phyloP scores from a whole-genome alignment of 2,329 filamentous ascomycete genomes.

The Cytospora mali region DNA sequence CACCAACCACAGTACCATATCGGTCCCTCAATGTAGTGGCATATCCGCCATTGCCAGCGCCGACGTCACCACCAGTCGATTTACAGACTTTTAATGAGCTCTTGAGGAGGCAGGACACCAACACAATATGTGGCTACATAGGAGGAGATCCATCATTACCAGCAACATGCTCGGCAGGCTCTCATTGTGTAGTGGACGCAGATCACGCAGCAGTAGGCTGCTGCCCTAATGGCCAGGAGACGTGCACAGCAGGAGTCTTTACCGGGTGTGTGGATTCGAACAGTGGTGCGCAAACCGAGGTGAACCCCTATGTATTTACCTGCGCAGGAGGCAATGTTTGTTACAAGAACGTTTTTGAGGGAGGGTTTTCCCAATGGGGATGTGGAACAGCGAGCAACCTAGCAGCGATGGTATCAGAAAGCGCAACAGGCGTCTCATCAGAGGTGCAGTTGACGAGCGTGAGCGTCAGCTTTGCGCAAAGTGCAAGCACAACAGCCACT shows the following conservation, averaged over 20 bases:
- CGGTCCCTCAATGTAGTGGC: conserved; percentile 38
- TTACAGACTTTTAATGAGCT: conserved; percentile 41
- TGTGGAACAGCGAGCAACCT: conserved; percentile 54
- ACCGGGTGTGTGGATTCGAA: conserved; percentile 59
- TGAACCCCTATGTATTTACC: conserved; percentile 60
- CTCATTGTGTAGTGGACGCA: conserved; percentile 59
- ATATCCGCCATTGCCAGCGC: conserved; percentile 37
- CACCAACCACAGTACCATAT: conserved; percentile 35
- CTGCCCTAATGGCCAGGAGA: conserved; percentile 53
- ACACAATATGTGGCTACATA: conserved; percentile 62
- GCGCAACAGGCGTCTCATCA: conserved; percentile 47
- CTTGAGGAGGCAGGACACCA: conserved; percentile 45
- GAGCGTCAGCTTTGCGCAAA: conserved; percentile 45
- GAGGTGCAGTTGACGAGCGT: conserved; percentile 43
- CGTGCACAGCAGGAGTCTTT: conserved; percentile 59
- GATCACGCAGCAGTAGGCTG: conserved; percentile 55
- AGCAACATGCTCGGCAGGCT: conserved; percentile 60
- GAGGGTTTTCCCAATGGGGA: conserved; percentile 59
- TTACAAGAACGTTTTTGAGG: conserved; percentile 58
- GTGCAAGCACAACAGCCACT: conserved; percentile 31
- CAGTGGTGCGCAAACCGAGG: conserved; percentile 51
- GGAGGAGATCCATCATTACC: conserved; percentile 54
- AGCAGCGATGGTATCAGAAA: conserved; percentile 52
- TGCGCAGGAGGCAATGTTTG: conserved; percentile 56
- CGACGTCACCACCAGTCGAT: conserved; percentile 45